A percentile compares a stretch with the other conserved stretches of the same genome.
These are phyloP conservation scores for Penicillium subrubescens DNA, from an alignment of 495 filamentous ascomycete species.

Conservation along the genomic window DNA sequence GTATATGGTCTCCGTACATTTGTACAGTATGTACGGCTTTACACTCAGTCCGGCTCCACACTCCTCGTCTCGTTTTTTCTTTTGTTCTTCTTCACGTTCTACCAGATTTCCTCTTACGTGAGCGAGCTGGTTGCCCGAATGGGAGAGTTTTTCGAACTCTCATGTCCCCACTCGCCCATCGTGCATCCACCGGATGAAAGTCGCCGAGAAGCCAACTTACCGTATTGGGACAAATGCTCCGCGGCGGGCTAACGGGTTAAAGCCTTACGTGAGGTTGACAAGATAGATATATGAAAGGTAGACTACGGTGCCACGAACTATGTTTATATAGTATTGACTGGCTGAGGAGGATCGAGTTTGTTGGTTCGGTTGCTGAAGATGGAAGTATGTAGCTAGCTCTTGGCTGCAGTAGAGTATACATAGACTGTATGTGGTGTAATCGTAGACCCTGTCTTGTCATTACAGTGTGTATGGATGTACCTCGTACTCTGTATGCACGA, in stretches of 20 bases:
- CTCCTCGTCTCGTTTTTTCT: not conserved
- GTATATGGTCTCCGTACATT: no score
- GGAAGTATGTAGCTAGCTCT: not conserved
- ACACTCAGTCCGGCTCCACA: not conserved
- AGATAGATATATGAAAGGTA: not conserved
- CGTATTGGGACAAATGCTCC: slow-evolving; percentile 14
- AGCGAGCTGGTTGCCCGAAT: slow-evolving; percentile 1
- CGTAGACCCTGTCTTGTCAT: not conserved
- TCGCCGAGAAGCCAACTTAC: slow-evolving; percentile 28
- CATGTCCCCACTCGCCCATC: not conserved
- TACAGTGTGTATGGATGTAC: not conserved
- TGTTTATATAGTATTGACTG: not conserved
- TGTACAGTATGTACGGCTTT: not conserved
- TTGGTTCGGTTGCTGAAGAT: not conserved
- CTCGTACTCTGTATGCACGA: not conserved
- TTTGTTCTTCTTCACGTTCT: slow-evolving; percentile 1
- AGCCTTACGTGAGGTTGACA: not conserved
- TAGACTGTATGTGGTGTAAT: not conserved
- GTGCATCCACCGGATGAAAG: not conserved
- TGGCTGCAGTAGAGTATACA: not conserved
- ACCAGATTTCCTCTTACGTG: slow-evolving; percentile 2
- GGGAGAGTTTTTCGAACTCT: not conserved
- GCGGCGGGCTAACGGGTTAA: not conserved
- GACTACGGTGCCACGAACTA: not conserved
- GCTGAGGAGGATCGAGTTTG: not conserved